A percentile compares a stretch with the other conserved stretches of the same genome.
Evolutionary conservation across 805 yeast species (phyloP).

Genomic region (Lipomyces oligophaga): DNA sequence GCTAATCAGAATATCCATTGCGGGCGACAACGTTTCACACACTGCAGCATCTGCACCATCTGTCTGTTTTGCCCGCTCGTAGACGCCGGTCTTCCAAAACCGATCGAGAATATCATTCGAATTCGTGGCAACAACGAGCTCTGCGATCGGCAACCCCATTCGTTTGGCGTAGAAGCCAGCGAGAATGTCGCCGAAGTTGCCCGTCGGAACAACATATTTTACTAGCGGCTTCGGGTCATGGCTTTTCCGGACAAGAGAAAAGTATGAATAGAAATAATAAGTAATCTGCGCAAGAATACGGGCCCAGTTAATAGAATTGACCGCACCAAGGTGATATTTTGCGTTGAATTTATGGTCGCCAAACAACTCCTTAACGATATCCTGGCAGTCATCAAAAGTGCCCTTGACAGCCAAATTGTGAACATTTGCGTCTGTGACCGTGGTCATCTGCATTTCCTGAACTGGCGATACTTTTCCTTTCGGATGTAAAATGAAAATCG

Average conservation of each 20-base stretch:
- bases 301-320: conserved; percentile 98
- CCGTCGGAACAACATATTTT: conserved; percentile 92
- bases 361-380: conserved; percentile 86
- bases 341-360: conserved; percentile 85
- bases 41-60: conserved; percentile 57
- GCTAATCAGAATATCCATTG: conserved; percentile 96
- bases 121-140: conserved; percentile 89
- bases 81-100: conserved; percentile 80
- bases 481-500: conserved; percentile 93
- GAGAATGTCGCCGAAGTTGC: conserved; percentile 96
- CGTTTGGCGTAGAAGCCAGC: conserved; percentile 93
- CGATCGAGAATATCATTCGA: conserved; percentile 93
- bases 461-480: conserved; percentile 96
- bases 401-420: conserved; percentile 95
- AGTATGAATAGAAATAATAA: conserved; percentile 89
- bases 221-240: conserved; percentile 46
- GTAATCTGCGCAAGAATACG: conserved; percentile 97
- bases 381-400: conserved; percentile 98
- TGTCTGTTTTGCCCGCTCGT: conserved; percentile 52
- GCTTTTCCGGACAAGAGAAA: conserved; percentile 48
- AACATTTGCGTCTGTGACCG: conserved; percentile 86
- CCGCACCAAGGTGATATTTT: conserved; percentile 93
- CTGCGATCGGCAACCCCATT: conserved; percentile 91
- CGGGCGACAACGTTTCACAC: conserved; percentile 90
- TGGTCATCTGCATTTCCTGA: conserved; percentile 98